These are phyloP conservation scores for Pseudonectria foliicola DNA, from an alignment of 2,329 filamentous ascomycete species.

Conservation along the genomic window DNA sequence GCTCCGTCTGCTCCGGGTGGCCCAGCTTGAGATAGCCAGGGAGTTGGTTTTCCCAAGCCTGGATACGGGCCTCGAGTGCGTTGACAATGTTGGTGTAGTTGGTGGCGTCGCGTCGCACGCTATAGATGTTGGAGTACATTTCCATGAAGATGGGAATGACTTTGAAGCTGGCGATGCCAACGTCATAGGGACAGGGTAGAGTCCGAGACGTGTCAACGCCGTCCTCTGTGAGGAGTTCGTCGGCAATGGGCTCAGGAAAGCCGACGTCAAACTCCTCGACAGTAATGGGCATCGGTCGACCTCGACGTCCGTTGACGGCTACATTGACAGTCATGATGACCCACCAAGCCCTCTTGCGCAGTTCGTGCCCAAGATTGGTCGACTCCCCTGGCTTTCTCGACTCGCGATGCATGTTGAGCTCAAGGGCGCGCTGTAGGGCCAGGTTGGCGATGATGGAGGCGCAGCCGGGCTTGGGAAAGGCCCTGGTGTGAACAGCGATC, in stretches of 20 bases:
- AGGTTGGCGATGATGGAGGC: constrained; percentile 61
- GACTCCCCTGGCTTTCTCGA: constrained; percentile 41
- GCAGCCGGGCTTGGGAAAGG: constrained; percentile 72
- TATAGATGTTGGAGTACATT: constrained; percentile 70
- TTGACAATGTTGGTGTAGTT: constrained; percentile 58
- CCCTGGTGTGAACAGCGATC: constrained; percentile 65
- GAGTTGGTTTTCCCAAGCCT: constrained; percentile 55
- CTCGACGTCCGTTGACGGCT: constrained; percentile 67
- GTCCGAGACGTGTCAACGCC: constrained; percentile 50
- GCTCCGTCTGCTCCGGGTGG: constrained; percentile 30
- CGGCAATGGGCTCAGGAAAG: constrained; percentile 63
- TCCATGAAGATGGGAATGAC: constrained; percentile 62
- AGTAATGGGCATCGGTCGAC: constrained; percentile 67
- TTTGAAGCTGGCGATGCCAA: constrained; percentile 60
- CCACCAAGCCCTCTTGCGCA: constrained; percentile 77
- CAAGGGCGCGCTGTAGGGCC: constrained; percentile 62
- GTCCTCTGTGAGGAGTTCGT: constrained; percentile 60
- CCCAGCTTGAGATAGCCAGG: constrained; percentile 52
- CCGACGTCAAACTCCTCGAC: constrained; percentile 73
- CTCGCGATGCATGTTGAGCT: constrained; percentile 69
- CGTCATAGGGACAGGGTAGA: constrained; percentile 58
- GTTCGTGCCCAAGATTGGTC: constrained; percentile 60
- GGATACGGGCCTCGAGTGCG: constrained; percentile 57
- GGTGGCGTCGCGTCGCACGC: constrained; percentile 54
- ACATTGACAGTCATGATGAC: constrained; percentile 58